Evolutionary conservation across 2,329 filamentous ascomycete genomes (phyloP).

Genomic region (Thelonectria olida): DNA sequence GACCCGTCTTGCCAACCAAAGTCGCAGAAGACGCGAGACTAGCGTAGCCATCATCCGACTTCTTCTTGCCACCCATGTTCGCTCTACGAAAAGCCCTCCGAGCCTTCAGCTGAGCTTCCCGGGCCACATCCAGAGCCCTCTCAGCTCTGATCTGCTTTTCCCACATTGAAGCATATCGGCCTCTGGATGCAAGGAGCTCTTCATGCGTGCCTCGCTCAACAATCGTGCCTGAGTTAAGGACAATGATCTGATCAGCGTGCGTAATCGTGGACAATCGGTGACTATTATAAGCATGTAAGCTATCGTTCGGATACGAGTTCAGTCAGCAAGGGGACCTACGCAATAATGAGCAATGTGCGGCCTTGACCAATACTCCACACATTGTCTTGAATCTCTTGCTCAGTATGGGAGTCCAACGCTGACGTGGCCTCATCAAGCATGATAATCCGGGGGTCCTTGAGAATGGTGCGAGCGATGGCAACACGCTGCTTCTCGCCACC

Average conservation of each 20-base stretch:
- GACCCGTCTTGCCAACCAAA: conserved; percentile 47
- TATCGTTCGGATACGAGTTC: background rate
- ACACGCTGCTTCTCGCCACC: conserved; percentile 95
- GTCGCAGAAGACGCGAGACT: conserved; percentile 57
- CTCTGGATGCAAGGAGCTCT: conserved; percentile 74
- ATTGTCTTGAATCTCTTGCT: conserved; percentile 91
- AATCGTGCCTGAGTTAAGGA: conserved; percentile 79
- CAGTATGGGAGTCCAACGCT: conserved; percentile 89
- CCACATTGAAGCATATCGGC: conserved; percentile 88
- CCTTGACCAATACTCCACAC: conserved; percentile 83
- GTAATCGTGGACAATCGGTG: conserved; percentile 88
- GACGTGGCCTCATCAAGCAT: conserved; percentile 94
- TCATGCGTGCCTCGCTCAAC: conserved; percentile 82
- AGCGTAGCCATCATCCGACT: conserved; percentile 54
- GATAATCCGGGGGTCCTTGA: conserved; percentile 92
- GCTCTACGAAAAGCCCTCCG: conserved; percentile 56
- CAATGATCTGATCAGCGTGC: conserved; percentile 85
- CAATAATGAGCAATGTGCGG: conserved; percentile 94
- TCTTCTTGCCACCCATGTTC: conserved; percentile 55
- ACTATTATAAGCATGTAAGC: conserved; percentile 47
- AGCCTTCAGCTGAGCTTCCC: conserved; percentile 48
- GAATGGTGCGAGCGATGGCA: conserved; percentile 90
- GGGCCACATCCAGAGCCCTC: conserved; percentile 59
- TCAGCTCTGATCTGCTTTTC: conserved; percentile 86
- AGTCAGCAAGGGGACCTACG: conserved; percentile 61